Percentiles rank a stretch among this genome's conserved stretches.
These are phyloP conservation scores for Psilocybe tampanensis DNA, from an alignment of 768 basidiomycete species.

Conservation along the genomic window DNA sequence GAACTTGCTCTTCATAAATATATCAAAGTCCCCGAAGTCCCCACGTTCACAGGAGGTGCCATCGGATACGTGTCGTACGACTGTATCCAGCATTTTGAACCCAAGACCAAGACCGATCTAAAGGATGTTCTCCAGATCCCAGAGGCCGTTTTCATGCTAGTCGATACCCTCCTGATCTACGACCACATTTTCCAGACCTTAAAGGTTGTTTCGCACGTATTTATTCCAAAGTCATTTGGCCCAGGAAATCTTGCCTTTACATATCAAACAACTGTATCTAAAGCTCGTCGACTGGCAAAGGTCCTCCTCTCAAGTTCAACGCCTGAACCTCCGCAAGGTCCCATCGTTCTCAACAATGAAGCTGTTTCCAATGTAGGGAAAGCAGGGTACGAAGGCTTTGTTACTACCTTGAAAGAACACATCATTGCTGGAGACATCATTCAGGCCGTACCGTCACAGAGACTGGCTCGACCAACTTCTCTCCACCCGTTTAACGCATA, in stretches of 20 bases:
- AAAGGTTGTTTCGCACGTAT: slow-evolving; percentile 96
- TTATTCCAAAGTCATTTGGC: slow-evolving; percentile 72
- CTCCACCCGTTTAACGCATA: slow-evolving; percentile 99
- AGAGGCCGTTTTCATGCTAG: slow-evolving; percentile 95
- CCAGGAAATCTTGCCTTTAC: slow-evolving; percentile 74
- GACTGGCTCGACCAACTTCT: slow-evolving; percentile 80
- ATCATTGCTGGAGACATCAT: slow-evolving; percentile 98
- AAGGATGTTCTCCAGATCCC: slow-evolving; percentile 86
- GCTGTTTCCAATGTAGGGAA: slow-evolving; percentile 91
- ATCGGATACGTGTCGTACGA: slow-evolving; percentile 98
- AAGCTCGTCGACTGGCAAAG: slow-evolving; percentile 82
- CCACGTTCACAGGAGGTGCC: slow-evolving; percentile 96
- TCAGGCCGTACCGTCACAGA: slow-evolving; percentile 96
- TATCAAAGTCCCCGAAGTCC: slow-evolving; percentile 87
- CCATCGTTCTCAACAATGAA: slow-evolving; percentile 65
- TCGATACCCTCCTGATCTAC: slow-evolving; percentile 93
- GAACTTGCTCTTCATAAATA: slow-evolving; percentile 88
- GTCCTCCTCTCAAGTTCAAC: slow-evolving; percentile 52
- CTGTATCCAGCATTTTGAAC: slow-evolving; percentile 95
- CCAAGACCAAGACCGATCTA: slow-evolving; percentile 79
- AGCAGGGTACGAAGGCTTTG: slow-evolving; percentile 88
- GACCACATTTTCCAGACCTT: slow-evolving; percentile 95
- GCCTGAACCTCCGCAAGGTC: slow-evolving; percentile 69
- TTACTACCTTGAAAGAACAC: slow-evolving; percentile 90
- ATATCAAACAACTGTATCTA: slow-evolving; percentile 86